A percentile compares a stretch with the other conserved stretches of the same genome.
Evolutionary conservation across 208 protist species (phyloP).

Genomic region (Leishmania turanica): DNA sequence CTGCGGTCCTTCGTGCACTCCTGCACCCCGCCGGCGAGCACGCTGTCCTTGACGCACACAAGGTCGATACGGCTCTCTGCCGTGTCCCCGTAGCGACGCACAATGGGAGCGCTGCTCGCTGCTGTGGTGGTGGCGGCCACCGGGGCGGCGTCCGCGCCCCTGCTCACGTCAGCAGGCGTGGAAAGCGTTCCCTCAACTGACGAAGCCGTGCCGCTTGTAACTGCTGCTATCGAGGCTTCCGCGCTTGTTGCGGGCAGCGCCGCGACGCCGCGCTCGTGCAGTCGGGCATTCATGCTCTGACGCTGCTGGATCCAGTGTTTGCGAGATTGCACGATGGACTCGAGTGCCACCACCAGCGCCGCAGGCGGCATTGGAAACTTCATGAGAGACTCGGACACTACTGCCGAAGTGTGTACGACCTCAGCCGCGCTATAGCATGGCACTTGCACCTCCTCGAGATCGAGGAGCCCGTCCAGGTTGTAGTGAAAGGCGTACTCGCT

Average conservation of each 20-base stretch:
- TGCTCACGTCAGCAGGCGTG: slow-evolving; percentile 8
- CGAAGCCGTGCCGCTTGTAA: neutral
- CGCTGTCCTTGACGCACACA: slow-evolving; percentile 45
- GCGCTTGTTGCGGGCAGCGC: neutral
- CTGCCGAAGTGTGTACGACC: slow-evolving; percentile 44
- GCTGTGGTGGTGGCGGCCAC: neutral
- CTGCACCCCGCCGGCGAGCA: slow-evolving; percentile 50
- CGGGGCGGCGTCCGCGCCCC: neutral
- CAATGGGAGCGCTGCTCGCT: slow-evolving; percentile 9
- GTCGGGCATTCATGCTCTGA: slow-evolving; percentile 10
- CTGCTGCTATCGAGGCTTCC: neutral
- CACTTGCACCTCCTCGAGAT: slow-evolving; percentile 56
- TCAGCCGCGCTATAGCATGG: slow-evolving; percentile 86
- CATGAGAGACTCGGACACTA: slow-evolving; percentile 67
- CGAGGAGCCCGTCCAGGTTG: slow-evolving; percentile 73
- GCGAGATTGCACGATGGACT: slow-evolving; percentile 64
- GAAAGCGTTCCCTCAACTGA: neutral
- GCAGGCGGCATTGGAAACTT: slow-evolving; percentile 52
- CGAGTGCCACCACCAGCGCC: slow-evolving; percentile 54
- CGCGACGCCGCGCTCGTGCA: slow-evolving; percentile 18
- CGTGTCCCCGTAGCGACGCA: slow-evolving; percentile 49
- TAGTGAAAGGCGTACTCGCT: slow-evolving; percentile 77
- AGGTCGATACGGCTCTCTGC: slow-evolving; percentile 66
- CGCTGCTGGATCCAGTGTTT: slow-evolving; percentile 40
- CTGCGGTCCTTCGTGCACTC: slow-evolving; percentile 54